Evolutionary conservation across 371 early-diverging fungal species (phyloP), one percentile per base, ranked within the genome.

Genomic region (Mucor sp.): DNA sequence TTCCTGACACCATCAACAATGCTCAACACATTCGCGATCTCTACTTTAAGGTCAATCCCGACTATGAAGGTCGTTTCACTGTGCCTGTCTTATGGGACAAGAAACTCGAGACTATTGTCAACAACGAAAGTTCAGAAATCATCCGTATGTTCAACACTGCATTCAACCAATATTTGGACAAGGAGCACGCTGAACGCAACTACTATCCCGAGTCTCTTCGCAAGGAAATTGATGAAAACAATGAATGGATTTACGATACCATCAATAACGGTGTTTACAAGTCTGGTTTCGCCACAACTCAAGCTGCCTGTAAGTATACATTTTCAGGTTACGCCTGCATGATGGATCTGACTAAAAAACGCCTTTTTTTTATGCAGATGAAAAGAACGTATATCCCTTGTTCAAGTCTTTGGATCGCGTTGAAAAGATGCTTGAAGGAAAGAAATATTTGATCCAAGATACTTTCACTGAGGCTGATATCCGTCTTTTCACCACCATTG

Each of bases 41-140:
- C 12, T 98, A 98, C 80, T 92, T 93, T 77, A 94, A 92, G 83
- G 96, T 93, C 17, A 82, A 95, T 57, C 88, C 91, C 5, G 72
- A 90, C 23, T 95, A 94, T 72, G 60, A 71, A 9, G 94, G 90
- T 35, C 90, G 94, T 17, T 94, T 91, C 77, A 96, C 97, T 7
- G 96, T 96, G 3, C 95, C 95, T 9, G 85, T 94, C 32, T 85
- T 95, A 35, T 95, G 93, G 93, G 98, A 98, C 77, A 97, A 92
- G 85, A 93, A 96, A 82, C 74, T 77, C 17, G 63, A 88, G 43
- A 98, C 96, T n/a, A 96, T 98, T 62, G 98, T 98, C 28, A 98
- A 94, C 87, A 98, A 98, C 79, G 98, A 98, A 77, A 90, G 90
- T 66, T 91, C 93, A 6, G 98, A 98, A 77, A 96, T 98, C 67